Evolutionary conservation across 495 filamentous ascomycete species (phyloP), one percentile per base, ranked within the genome.

Genomic region (Lepidopterella palustris): DNA sequence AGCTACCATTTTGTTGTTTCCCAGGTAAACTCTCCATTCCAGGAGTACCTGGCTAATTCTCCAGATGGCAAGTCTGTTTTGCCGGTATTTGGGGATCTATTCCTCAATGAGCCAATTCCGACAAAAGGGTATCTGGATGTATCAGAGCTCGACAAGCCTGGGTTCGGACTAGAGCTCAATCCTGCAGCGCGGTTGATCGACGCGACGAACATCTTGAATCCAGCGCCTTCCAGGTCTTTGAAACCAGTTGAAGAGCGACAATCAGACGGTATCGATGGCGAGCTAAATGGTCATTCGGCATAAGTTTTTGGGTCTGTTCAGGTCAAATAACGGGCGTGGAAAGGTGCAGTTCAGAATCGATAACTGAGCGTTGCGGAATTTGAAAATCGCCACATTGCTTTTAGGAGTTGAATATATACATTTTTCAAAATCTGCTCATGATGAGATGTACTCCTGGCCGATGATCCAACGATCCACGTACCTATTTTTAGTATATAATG

Each of bases 1-100:
- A 91, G 87, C 62, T 96, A 96, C 76, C 91, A 96, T 76, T 95
- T 90, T 63, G 91, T 95, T 45, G 83, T 95, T 63, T 91, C 89
- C 39, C 90, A 95, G 72, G 81, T 86, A 20, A 95, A 95, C 75
- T 86, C 86, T 39, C 91, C 91, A 20, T 96, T 96, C 79, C 89
- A 95, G 72, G 91, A 96, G 73, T 96, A 96, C 64, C 81, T 96
- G 9, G 89, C 90, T 63, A 96, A 96, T 72, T 93, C 88, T 0
- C 79, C 91, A 0, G 91, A 96, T 62, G 91, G 91, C 28, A 88
- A 90, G 77, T 87, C 82, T 31, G 90, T 96, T 28, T 74, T 88
- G 62, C 91, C 91, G 2, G 91, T 96, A 11, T 96, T 96, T 73
- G 91, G 91, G 24, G 87, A 93, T 60, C 77, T 96, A 50, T 96